Base-by-base conservation (phyloP, 495 filamentous ascomycete genomes). In the Lophium mytilinum region DNA sequence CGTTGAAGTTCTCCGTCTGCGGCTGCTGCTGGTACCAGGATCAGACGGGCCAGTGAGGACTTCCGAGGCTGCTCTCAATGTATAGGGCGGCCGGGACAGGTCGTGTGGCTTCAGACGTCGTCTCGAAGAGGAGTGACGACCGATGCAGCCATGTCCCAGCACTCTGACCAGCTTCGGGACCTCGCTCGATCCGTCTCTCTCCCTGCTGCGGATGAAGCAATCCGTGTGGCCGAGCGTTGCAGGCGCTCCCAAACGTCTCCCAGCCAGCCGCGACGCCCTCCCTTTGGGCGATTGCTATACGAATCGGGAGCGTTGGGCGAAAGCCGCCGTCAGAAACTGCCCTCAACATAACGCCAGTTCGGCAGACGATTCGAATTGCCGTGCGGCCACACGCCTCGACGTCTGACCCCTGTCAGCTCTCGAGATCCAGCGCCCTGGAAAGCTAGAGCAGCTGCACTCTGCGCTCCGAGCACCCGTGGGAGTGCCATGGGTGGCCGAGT, bases 361-460 rank as follows among this genome's bases (percentile, higher is more conserved):
- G 24, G 24, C 24, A 30, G 24, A 30, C 24, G 24, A 30, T 30
- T 30, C 24, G 24, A 30, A 30, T 30, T 30, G 24, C 24, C 24
- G 6, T 30, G 24, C 24, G 55, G 55, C 60, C 55, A 42, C 60
- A 58, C 35, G 60, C 50, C 50, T 50, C 24, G 3, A 30, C 24
- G 2, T 6, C 6, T 30, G 24, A 2, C 6, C 24, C 24, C 24
- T 30, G 24, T 6, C 24, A 30, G 3, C 24, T 30, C 24, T 30
- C 24, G 24, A 30, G 24, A 30, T 30, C 24, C 24, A 30, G 24
- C 24, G 24, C 3, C 24, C 24, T 30, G 24, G 24, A 30, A 30
- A 30, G 24, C 24, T 6, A 30, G 6, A 30, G 24, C 24, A 30
- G 24, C 24, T 30, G 24, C 24, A 30, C 24, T 30, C 24, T 30